Evolutionary conservation across 1,284 basidiomycete species (phyloP), one percentile per base, ranked within the genome.

Genomic region (Athelia psychrophila): DNA sequence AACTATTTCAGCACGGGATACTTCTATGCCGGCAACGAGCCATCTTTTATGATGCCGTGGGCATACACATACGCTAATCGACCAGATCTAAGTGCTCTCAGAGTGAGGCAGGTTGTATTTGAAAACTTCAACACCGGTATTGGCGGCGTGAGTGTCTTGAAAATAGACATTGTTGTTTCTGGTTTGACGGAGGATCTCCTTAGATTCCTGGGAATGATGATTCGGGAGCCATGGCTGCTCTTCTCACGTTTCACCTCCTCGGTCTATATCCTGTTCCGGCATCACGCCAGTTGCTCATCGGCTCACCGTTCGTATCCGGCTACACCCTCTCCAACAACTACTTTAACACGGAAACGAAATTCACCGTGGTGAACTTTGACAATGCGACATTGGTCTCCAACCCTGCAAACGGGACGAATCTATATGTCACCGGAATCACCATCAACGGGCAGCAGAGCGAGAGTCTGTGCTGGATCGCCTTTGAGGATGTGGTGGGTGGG

Each of bases 151-250:
- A 66, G 64, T 22, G 5, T 35, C 30, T 38, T 12, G n/a, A 20
- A 40, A 19, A 38, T 35, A 10, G 44, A 16, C 24, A n/a, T 45
- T 24, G 10, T 47, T 36, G 30, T 24, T 18, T 33, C 19, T 9
- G 24, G 38, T 40, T 30, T 32, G 74, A 68, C 32, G 69, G n/a
- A n/a, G n/a, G n/a, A n/a, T n/a, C n/a, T n/a, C n/a, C n/a, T n/a
- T n/a, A n/a, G n/a, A n/a, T 81, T 32, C 77, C 79, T 2, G 78
- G 79, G 15, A 82, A 83, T 57, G 79, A 81, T 54, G 80, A 82
- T 58, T 72, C 69, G 1, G 74, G 70, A n/a, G 73, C 74, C 3
- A 83, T 83, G 80, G 79, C 78, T 0, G 65, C 78, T 8, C 68
- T 81, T 32, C 70, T 81, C 4, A 63, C 67, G 2, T 81, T 80